A percentile compares a stretch with the other conserved stretches of the same genome.
Conservation (phyloP, 192 early-diverging fungal genomes). For the Coemansia sp. region DNA sequence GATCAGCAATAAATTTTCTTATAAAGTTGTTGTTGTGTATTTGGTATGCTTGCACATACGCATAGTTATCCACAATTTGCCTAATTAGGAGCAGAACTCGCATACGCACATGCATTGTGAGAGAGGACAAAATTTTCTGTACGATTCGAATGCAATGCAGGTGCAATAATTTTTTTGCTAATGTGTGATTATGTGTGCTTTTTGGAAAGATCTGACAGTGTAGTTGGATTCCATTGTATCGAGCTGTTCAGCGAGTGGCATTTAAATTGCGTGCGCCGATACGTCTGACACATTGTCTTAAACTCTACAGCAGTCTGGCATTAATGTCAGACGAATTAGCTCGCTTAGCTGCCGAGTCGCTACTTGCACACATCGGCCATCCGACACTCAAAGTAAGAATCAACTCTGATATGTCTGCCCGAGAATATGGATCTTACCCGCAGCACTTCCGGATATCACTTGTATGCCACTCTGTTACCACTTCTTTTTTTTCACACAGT, state of each 20-base stretch:
- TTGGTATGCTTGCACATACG: constrained; percentile 1
- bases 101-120: too few species aligned
- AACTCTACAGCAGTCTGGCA: constrained; percentile 47
- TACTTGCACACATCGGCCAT: constrained; percentile 41
- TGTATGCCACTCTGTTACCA: too few species aligned
- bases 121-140: too few species aligned
- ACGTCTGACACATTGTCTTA: constrained; percentile 41
- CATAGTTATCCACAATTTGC: neutral
- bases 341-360: constrained; percentile 24
- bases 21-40: constrained; percentile 3
- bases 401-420: too few species aligned
- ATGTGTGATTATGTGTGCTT: constrained; percentile 4
- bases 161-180: neutral
- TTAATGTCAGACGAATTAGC: constrained; percentile 32
- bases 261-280: constrained; percentile 41
- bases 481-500: too few species aligned
- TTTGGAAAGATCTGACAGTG: neutral
- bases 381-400: constrained; percentile 35
- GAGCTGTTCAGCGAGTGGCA: constrained; percentile 40
- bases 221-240: constrained; percentile 45
- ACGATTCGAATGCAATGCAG: too few species aligned
- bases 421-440: too few species aligned
- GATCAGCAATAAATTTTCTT: too few species aligned
- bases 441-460: too few species aligned
- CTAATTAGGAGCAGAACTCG: too few species aligned